Base-by-base conservation (phyloP, 495 filamentous ascomycete genomes). In the Penicillium bialowiezense region DNA sequence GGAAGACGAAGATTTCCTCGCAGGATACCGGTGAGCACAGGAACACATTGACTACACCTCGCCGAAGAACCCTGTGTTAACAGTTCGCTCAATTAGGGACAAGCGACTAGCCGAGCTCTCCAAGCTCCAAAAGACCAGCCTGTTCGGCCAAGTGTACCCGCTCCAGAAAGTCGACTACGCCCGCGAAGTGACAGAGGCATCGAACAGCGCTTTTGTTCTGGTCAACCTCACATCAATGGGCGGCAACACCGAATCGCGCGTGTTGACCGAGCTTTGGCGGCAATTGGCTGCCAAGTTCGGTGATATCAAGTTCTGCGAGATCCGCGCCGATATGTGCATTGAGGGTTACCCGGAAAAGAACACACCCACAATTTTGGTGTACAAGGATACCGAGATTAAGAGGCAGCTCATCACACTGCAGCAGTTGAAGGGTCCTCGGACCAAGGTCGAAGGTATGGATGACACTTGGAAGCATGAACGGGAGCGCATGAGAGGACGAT, bases 221-320 rank as follows among this genome's bases (percentile, higher is more conserved):
- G 93, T 98, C 21, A 87, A 95, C 50, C 78, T 98, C 21, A 91
- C 87, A 8, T 89, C 89, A 7, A 80, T 86, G 3, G 80, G 86
- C 33, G 86, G 78, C 47, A 96, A 97, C 61, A 75, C 84, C 28
- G 90, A 97, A 69, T 95, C 90, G 2, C 79, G 86, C 26, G 68
- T 95, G 2, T 63, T 97, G 55, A 84, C 85, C 12, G 84, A 93
- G 59, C 73, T 97, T n/a, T 99, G 93, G 92, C 76, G 86, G 17
- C 80, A 88, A 60, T 72, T 91, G 50, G 93, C 93, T 13, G 68
- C 65, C 46, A 89, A 89, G 60, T 97, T 85, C 60, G 89, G 89
- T 23, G 91, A 99, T 49, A 69, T 97, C 62, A 99, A 99, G 70
- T 99, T 99, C 72, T 97, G 91, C 64, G 90, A 99, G 69, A 97